phyloP scores from a whole-genome alignment of 768 basidiomycete species.

The Steccherinum ochraceum region DNA sequence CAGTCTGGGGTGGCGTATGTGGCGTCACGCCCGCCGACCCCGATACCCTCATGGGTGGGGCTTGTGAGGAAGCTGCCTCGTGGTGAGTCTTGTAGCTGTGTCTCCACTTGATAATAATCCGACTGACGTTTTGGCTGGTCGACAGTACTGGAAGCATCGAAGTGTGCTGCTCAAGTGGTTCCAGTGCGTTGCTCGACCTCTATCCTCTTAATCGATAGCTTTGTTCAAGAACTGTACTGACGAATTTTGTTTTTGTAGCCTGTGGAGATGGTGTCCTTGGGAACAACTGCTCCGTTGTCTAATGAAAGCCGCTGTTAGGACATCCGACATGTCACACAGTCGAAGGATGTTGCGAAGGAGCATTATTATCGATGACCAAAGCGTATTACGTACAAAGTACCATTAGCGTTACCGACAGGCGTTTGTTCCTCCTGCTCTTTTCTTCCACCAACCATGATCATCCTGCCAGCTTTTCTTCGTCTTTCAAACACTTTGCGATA shows the following conservation, averaged over 20 bases:
- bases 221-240: neutral
- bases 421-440: too few relatives aligned
- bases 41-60: slow-evolving; percentile 5
- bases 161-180: neutral
- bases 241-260: neutral
- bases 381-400: too few relatives aligned
- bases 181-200: neutral
- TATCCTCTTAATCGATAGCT: too few relatives aligned
- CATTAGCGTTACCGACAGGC: too few relatives aligned
- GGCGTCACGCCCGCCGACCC: slow-evolving; percentile 4
- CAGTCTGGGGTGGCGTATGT: slow-evolving; percentile 5
- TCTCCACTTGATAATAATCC: too few relatives aligned
- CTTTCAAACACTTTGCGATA: too few relatives aligned
- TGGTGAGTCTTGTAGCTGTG: neutral
- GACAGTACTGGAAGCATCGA: neutral
- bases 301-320: too few relatives aligned
- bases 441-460: too few relatives aligned
- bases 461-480: too few relatives aligned
- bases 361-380: too few relatives aligned
- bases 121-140: neutral
- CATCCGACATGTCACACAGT: too few relatives aligned
- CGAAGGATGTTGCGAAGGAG: too few relatives aligned
- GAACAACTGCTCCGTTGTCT: neutral
- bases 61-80: neutral
- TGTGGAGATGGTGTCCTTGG: slow-evolving; percentile 1